These are phyloP conservation scores for Cladosporium halotolerans DNA, from an alignment of 2,329 filamentous ascomycete species.

Conservation along the genomic window DNA sequence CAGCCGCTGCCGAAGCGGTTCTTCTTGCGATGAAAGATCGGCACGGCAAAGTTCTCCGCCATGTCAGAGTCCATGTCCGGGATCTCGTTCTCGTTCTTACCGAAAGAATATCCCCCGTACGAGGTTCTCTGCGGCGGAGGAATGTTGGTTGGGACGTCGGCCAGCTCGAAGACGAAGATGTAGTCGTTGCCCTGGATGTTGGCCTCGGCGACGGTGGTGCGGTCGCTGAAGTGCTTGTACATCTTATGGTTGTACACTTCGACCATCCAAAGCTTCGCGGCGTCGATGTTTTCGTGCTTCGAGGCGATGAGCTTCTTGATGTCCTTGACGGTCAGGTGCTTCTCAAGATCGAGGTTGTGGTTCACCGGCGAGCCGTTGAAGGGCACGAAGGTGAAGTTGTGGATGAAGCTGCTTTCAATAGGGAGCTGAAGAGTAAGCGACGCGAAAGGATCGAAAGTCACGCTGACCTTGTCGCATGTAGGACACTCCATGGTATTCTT, in stretches of 20 bases:
- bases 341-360: conserved; percentile 74
- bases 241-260: conserved; percentile 81
- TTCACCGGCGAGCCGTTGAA: conserved; percentile 63
- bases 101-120: conserved; percentile 35
- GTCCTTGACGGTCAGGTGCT: conserved; percentile 61
- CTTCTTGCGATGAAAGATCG: conserved; percentile 56
- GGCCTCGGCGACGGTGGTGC: conserved; percentile 61
- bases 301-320: conserved; percentile 59
- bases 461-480: conserved; percentile 87
- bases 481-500: conserved; percentile 95
- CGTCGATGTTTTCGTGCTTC: conserved; percentile 45
- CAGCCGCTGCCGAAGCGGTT: conserved; percentile 33
- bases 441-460: conserved; percentile 97
- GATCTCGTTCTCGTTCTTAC: conserved; percentile 39
- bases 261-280: conserved; percentile 64
- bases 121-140: conserved; percentile 49
- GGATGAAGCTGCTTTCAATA: conserved; percentile 74
- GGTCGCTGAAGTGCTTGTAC: conserved; percentile 78
- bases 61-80: conserved; percentile 53
- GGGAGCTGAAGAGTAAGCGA: conserved; percentile 88
- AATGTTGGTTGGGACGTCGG: conserved; percentile 71
- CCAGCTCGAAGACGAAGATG: conserved; percentile 70
- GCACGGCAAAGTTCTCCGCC: conserved; percentile 63
- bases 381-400: conserved; percentile 70
- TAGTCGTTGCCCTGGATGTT: conserved; percentile 58